Evolutionary conservation across 257 asterid genomes (phyloP).

Genomic region (Solanum verrucosum): DNA sequence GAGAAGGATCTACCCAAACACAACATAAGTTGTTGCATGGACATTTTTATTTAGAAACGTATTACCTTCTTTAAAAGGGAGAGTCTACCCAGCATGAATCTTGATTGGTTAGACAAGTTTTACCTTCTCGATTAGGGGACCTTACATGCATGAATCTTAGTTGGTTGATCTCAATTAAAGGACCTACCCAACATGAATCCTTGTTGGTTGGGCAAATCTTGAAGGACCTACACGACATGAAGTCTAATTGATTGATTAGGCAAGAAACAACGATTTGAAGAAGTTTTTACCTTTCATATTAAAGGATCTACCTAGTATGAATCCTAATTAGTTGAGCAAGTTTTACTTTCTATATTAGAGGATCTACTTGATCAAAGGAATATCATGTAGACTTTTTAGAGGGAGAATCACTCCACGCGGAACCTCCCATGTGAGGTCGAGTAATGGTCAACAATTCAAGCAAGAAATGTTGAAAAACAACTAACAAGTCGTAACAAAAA

Average conservation of each 20-base stretch:
- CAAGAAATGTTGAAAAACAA: background rate
- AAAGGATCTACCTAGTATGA: background rate
- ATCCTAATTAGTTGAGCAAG: background rate
- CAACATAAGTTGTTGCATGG: background rate
- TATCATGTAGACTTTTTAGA: background rate
- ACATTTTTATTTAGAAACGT: background rate
- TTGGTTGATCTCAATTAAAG: background rate
- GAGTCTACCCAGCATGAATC: background rate
- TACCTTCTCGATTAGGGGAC: background rate
- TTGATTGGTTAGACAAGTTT: background rate
- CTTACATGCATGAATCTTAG: background rate
- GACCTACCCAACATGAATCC: background rate
- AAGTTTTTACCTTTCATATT: too few species aligned
- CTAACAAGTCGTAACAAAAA: too few species aligned
- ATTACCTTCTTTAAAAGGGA: background rate
- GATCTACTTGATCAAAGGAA: background rate
- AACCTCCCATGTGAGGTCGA: background rate
- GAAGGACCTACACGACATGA: background rate
- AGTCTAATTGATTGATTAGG: background rate
- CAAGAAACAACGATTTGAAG: background rate
- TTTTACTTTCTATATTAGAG: background rate
- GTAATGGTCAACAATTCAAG: background rate
- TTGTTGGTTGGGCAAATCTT: background rate
- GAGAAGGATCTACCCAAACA: background rate
- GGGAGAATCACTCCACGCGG: background rate